Conservation (phyloP, 257 asterid species). For the Echites panduratus region DNA sequence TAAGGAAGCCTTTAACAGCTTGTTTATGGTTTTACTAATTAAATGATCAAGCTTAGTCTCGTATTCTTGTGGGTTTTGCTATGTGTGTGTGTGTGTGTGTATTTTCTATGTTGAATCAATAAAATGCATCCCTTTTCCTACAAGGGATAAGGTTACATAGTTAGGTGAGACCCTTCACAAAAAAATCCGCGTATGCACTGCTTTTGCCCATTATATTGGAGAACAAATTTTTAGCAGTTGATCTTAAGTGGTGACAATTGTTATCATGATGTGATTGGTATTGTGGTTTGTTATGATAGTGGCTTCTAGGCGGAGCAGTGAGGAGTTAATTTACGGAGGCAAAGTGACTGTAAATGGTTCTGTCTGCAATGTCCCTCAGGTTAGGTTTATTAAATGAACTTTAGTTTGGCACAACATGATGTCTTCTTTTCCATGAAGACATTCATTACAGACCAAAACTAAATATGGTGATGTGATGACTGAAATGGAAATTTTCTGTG, state of each 20-base stretch:
- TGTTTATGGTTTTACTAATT: neutral
- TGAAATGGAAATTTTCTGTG: neutral
- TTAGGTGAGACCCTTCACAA: neutral
- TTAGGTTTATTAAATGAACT: slow-evolving; percentile 19
- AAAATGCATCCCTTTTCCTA: neutral
- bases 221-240: neutral
- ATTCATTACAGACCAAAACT: neutral
- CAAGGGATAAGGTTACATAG: neutral
- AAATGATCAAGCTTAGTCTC: neutral
- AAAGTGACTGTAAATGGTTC: slow-evolving; percentile 95
- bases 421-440: neutral
- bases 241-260: neutral
- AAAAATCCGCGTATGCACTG: neutral
- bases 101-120: neutral
- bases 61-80: neutral
- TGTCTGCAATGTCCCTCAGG: slow-evolving; percentile 92
- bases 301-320: slow-evolving; percentile 96
- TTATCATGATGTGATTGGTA: neutral
- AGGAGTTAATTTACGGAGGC: slow-evolving; percentile 85
- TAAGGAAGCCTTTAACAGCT: slow-evolving; percentile 18
- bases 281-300: slow-evolving; percentile 41
- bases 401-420: neutral
- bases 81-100: neutral
- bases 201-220: neutral
- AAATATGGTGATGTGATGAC: neutral